Evolutionary conservation across 139 green algal species (phyloP).

Genomic region (Prasinococcaceae sp.): DNA sequence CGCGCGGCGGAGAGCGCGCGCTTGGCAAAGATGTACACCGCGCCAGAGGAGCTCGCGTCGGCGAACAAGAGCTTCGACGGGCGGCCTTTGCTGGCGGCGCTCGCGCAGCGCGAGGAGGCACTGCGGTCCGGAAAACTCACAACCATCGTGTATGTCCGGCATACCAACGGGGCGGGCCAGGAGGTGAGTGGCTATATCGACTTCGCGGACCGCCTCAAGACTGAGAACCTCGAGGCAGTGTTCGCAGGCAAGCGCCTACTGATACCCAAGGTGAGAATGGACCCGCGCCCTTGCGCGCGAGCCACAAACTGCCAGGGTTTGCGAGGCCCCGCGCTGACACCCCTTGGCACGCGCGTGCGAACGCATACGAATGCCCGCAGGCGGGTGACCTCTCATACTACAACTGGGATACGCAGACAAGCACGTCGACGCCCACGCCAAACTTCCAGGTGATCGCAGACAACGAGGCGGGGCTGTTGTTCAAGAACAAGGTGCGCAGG

Average conservation of each 20-base stretch:
- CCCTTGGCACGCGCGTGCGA: no score
- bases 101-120: conserved; percentile 14
- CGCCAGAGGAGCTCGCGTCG: conserved; percentile 51
- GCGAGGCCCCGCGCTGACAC: no score
- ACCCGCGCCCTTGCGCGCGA: no score
- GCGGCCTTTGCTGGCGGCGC: conserved; percentile 46
- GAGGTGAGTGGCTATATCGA: conserved; percentile 71
- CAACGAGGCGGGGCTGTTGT: conserved; percentile 55
- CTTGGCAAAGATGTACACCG: conserved; percentile 43
- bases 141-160: conserved; percentile 76
- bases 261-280: conserved; percentile 77
- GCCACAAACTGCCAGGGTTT: no score
- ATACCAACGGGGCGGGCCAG: conserved; percentile 58
- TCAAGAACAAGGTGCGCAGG: conserved; percentile 93
- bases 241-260: conserved; percentile 59
- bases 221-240: conserved; percentile 53
- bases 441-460: conserved; percentile 82
- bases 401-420: conserved; percentile 52
- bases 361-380: no score
- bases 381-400: background rate
- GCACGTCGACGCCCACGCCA: conserved; percentile 52
- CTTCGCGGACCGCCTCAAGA: conserved; percentile 50
- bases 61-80: conserved; percentile 52
- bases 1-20: conserved; percentile 44
- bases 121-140: conserved; percentile 6